Evolutionary conservation across 2,329 filamentous ascomycete genomes (phyloP).

Genomic region (Talaromyces sp.): DNA sequence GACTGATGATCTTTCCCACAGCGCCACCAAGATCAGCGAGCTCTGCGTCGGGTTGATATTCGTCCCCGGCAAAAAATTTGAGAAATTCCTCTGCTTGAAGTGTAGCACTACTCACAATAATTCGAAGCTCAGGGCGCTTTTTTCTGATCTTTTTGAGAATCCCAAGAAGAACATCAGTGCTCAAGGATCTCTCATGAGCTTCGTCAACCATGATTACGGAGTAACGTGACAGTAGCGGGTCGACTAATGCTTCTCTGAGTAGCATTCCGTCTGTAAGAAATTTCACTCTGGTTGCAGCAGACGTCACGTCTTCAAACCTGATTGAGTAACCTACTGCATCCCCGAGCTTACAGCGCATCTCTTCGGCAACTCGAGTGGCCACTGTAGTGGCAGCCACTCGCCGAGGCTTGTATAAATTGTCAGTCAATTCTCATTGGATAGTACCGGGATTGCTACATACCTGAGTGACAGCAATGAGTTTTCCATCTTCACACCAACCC

Average conservation of each 20-base stretch:
- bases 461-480: conserved; percentile 86
- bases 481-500: conserved; percentile 85
- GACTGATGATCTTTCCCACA: conserved; percentile 70
- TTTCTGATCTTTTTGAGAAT: conserved; percentile 87
- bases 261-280: conserved; percentile 93
- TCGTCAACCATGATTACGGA: conserved; percentile 98
- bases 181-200: conserved; percentile 90
- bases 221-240: conserved; percentile 86
- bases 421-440: background rate
- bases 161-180: conserved; percentile 87
- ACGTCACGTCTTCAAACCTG: conserved; percentile 87
- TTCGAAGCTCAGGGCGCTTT: conserved; percentile 76
- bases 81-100: conserved; percentile 86
- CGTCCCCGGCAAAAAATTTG: conserved; percentile 68
- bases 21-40: conserved; percentile 42
- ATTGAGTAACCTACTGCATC: conserved; percentile 95
- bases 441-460: conserved; percentile 52
- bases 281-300: conserved; percentile 82
- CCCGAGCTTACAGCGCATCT: conserved; percentile 81
- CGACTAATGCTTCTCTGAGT: conserved; percentile 87
- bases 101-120: conserved; percentile 92
- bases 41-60: conserved; percentile 39
- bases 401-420: conserved; percentile 68
- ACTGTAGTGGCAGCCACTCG: conserved; percentile 90
- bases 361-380: conserved; percentile 83